phyloP scores from a whole-genome alignment of 108 stramenopile genomes.

The Parietichytrium sp. region DNA sequence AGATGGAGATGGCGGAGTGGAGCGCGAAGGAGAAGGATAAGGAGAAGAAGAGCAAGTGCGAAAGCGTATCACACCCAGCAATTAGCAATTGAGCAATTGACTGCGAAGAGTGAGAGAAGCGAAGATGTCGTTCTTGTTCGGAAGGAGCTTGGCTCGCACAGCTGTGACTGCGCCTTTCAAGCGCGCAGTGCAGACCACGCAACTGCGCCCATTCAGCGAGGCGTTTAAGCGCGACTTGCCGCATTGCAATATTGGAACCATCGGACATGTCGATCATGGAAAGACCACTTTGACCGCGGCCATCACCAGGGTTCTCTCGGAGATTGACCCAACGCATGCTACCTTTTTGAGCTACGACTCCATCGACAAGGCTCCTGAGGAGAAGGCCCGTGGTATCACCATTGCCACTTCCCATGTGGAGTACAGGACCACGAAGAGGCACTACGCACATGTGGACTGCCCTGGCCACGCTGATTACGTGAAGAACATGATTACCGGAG shows the following conservation, averaged over 20 bases:
- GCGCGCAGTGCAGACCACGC: too few relatives aligned
- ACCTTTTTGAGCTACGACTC: constrained; percentile 70
- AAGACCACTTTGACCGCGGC: constrained; percentile 99
- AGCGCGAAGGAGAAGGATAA: too few relatives aligned
- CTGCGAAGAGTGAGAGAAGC: too few relatives aligned
- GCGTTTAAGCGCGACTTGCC: constrained; percentile 85
- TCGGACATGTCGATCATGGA: constrained; percentile 99
- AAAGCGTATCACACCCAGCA: too few relatives aligned
- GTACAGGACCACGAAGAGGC: constrained; percentile 78
- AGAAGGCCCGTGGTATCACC: constrained; percentile 91
- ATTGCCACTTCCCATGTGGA: constrained; percentile 96
- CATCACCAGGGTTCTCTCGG: constrained; percentile 88
- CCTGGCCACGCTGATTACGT: constrained; percentile 99
- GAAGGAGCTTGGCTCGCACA: too few relatives aligned
- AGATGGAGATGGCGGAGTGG: too few relatives aligned
- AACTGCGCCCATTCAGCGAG: too few relatives aligned
- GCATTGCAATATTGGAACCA: constrained; percentile 98
- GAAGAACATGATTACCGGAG: constrained; percentile 99
- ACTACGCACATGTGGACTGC: constrained; percentile 99
- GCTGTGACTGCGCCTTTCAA: too few relatives aligned
- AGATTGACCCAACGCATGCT: constrained; percentile 76
- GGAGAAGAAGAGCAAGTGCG: too few relatives aligned
- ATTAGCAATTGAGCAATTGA: too few relatives aligned
- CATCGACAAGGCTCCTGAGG: constrained; percentile 97
- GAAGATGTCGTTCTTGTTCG: too few relatives aligned